Percentiles rank a stretch among this genome's conserved stretches.
Evolutionary conservation across 2,329 filamentous ascomycete genomes (phyloP).

Genomic region (Stenocarpella maydis): DNA sequence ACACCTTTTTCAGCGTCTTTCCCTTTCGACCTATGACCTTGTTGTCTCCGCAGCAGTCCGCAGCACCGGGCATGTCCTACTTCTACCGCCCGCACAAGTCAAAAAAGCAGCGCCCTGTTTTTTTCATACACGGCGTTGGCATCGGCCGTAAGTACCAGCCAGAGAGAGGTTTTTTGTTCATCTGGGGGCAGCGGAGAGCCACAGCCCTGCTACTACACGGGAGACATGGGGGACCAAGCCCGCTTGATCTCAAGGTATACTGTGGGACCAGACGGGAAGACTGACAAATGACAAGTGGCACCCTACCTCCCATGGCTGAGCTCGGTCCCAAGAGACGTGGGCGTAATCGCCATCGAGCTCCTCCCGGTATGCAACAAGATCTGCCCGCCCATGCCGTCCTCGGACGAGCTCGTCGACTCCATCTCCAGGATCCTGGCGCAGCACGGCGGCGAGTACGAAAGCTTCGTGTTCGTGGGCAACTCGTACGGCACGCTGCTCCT

Average conservation of each 20-base stretch:
- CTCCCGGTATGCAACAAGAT: conserved; percentile 72
- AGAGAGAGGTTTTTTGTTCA: neutral
- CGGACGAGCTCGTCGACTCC: conserved; percentile 61
- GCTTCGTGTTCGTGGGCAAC: conserved; percentile 68
- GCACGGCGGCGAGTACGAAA: conserved; percentile 58
- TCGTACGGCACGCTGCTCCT: conserved; percentile 70
- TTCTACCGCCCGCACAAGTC: conserved; percentile 72
- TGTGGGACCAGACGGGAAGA: neutral
- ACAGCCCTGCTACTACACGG: too few relatives aligned
- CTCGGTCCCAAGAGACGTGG: conserved; percentile 57
- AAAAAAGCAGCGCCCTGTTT: conserved; percentile 61
- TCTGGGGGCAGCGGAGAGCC: too few relatives aligned
- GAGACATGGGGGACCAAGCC: too few relatives aligned
- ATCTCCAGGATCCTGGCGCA: conserved; percentile 63
- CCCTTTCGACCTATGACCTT: conserved; percentile 34
- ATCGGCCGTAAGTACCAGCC: conserved; percentile 54
- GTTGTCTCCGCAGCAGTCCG: neutral
- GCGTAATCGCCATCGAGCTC: conserved; percentile 72
- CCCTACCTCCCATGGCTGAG: conserved; percentile 63
- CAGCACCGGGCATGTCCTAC: conserved; percentile 59
- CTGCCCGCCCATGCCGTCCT: conserved; percentile 53
- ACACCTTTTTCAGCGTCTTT: conserved; percentile 37
- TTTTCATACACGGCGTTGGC: conserved; percentile 77
- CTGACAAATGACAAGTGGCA: conserved; percentile 56
- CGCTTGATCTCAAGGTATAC: neutral